Conservation (phyloP, 1,284 basidiomycete species). For the Fomitopsis pinicola region DNA sequence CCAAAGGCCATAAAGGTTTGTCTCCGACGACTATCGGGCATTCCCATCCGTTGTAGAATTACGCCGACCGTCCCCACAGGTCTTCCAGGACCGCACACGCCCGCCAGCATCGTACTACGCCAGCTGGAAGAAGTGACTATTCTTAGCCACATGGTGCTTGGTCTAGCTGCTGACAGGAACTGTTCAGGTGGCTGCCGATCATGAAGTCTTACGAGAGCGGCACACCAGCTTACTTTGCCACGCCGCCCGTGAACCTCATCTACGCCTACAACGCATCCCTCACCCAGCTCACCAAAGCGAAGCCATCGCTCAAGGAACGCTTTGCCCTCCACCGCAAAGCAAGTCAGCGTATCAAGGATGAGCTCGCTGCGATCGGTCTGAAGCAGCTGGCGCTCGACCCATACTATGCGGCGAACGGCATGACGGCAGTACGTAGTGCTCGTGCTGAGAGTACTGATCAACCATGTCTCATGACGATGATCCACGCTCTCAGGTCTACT, state of each 20-base stretch:
- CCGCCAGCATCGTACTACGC: slow-evolving; percentile 84
- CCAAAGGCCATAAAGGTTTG: slow-evolving; percentile 71
- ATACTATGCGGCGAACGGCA: slow-evolving; percentile 81
- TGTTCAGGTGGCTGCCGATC: slow-evolving; percentile 84
- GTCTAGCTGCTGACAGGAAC: neutral
- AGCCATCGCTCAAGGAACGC: slow-evolving; percentile 73
- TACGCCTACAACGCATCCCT: slow-evolving; percentile 87
- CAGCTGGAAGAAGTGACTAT: slow-evolving; percentile 74
- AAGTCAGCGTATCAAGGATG: slow-evolving; percentile 71
- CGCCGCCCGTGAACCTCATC: slow-evolving; percentile 91
- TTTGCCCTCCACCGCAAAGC: slow-evolving; percentile 76
- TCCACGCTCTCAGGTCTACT: slow-evolving; percentile 51
- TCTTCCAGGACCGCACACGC: slow-evolving; percentile 65
- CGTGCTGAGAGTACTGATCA: neutral
- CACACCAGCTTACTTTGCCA: slow-evolving; percentile 86
- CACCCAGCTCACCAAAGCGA: slow-evolving; percentile 58
- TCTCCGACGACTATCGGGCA: neutral
- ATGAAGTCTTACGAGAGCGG: slow-evolving; percentile 87
- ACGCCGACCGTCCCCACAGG: slow-evolving; percentile 33
- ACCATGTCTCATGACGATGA: neutral
- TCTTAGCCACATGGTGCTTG: neutral
- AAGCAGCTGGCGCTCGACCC: slow-evolving; percentile 63
- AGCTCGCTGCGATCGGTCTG: slow-evolving; percentile 69
- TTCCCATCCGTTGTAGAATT: neutral
- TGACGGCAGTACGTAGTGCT: slow-evolving; percentile 68